Base-by-base conservation (phyloP, 768 basidiomycete genomes). In the Boletus vinaceobasis region DNA sequence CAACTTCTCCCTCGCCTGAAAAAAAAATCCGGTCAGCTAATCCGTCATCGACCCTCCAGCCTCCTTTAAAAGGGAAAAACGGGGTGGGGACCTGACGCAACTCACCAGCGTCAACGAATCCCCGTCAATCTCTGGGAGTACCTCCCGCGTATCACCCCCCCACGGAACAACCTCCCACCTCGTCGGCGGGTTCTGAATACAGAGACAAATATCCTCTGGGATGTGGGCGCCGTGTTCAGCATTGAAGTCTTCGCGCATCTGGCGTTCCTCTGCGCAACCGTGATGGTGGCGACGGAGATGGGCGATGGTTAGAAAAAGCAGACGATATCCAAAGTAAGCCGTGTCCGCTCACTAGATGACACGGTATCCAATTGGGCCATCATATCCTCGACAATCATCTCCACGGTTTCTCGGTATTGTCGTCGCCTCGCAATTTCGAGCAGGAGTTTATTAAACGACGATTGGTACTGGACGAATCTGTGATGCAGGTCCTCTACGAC, bases 141-240 rank as follows among this genome's bases (percentile, higher is more conserved):
- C 72, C 67, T 91, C 89, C 17, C 72, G 64, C 7, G 65, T 57
- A 37, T 86, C 83, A 6, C 80, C 82, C 26, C 78, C 72, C 67
- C 73, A 76, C 0, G 89, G 84, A 1, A 80, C 65, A 13, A 90
- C 77, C 56, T 86, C 81, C 85, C 86, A 90, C 49, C 76, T 77
- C 36, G 88, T 90, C 10, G 90, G 90, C 10, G 79, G 69, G 65
- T 91, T 88, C 59, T 80, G 82, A 49, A 92, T 83, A 56, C 81
- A 88, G 15, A 91, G 72, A 65, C 91, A 93, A 37, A 93, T 77
- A 60, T 93, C 91, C 58, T 85, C 80, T 1, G 90, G 90, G 2
- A 93, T 77, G 66, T 87, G 81, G 13, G 77, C 77, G 0, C 89
- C 90, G 47, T 92, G 84, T 43, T 86, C 85, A 4, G 76, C 75